phyloP scores from a whole-genome alignment of 306 rosid genomes.

The Acacia melanoxylon region DNA sequence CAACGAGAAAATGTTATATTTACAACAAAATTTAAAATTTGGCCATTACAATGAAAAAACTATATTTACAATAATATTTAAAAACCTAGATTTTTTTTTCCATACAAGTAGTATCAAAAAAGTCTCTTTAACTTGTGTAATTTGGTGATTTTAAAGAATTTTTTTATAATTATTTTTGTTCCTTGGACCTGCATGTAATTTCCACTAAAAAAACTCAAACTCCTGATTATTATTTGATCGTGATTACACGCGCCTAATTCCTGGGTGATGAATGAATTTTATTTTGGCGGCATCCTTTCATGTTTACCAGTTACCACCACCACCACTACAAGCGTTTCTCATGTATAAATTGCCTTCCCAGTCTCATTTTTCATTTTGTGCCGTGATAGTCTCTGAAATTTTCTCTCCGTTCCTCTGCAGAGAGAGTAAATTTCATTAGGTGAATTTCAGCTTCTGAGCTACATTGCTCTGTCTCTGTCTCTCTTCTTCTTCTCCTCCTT shows the following conservation, averaged over 20 bases:
- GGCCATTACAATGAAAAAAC: too few species aligned
- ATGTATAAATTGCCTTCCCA: background rate
- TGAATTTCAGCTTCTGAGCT: background rate
- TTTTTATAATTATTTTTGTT: too few species aligned
- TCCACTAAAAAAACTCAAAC: background rate
- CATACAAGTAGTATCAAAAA: too few species aligned
- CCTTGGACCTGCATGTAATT: too few species aligned
- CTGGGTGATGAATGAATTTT: background rate
- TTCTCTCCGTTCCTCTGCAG: background rate
- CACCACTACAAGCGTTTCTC: conserved; percentile 9
- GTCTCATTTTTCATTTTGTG: background rate
- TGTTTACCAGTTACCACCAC: background rate
- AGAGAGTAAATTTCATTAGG: background rate
- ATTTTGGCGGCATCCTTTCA: conserved; percentile 44
- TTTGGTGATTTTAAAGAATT: too few species aligned
- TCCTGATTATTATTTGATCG: background rate
- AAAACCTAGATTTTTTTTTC: too few species aligned
- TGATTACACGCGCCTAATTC: conserved; percentile 5
- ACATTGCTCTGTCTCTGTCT: background rate
- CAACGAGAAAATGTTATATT: too few species aligned
- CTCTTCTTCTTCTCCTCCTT: background rate
- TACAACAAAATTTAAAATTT: too few species aligned
- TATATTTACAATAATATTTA: too few species aligned
- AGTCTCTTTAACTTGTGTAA: too few species aligned
- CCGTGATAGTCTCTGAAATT: background rate